phyloP scores from a whole-genome alignment of 768 basidiomycete genomes.

The Rhodotorula babjevae region DNA sequence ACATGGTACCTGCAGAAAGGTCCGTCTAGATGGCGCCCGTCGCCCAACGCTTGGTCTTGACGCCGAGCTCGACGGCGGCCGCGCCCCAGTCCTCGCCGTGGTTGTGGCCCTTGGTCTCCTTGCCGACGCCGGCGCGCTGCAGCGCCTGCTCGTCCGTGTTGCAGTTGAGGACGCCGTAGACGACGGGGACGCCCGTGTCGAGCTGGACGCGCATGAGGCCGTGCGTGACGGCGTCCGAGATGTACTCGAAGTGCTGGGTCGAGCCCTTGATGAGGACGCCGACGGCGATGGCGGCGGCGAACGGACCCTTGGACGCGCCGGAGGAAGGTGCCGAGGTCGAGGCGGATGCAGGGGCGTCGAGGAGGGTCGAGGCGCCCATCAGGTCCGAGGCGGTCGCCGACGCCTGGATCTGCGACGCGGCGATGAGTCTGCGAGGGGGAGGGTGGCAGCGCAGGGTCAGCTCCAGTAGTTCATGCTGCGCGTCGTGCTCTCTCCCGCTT shows the following conservation, averaged over 20 bases:
- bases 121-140: constrained; percentile 83
- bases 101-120: constrained; percentile 74
- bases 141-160: constrained; percentile 90
- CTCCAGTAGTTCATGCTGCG: neutral
- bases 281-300: constrained; percentile 93
- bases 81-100: constrained; percentile 98
- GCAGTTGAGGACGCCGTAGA: constrained; percentile 92
- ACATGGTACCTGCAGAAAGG: neutral
- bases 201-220: constrained; percentile 91
- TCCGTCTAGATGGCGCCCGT: constrained; percentile 17
- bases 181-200: constrained; percentile 86
- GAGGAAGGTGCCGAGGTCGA: constrained; percentile 49
- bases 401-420: constrained; percentile 76
- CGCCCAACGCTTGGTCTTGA: constrained; percentile 40
- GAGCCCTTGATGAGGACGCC: constrained; percentile 96
- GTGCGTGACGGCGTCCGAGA: constrained; percentile 86
- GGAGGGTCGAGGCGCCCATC: constrained; percentile 56
- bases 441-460: neutral
- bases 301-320: constrained; percentile 57
- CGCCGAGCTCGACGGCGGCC: constrained; percentile 71
- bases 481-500: too few species aligned
- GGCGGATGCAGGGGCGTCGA: constrained; percentile 57
- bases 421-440: constrained; percentile 62
- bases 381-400: constrained; percentile 74
- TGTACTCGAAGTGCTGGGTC: constrained; percentile 99